Evolutionary conservation across 2,329 filamentous ascomycete species (phyloP).

Genomic region (Trichoderma sp.): DNA sequence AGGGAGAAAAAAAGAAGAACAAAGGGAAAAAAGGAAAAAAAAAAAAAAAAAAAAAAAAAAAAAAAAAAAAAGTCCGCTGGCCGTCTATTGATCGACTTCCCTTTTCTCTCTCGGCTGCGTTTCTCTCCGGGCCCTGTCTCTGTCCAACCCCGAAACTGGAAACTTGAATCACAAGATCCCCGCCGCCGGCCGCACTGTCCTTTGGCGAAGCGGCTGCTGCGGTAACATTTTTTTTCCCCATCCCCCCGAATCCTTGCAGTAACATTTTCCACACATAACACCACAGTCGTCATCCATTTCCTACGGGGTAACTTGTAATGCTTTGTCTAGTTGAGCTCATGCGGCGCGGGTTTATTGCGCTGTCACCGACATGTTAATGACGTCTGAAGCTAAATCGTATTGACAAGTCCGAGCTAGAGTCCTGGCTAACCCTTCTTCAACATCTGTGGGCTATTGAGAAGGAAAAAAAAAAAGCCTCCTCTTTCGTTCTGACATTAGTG

Average conservation of each 20-base stretch:
- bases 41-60: too few species aligned
- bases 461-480: too few species aligned
- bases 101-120: slow-evolving; percentile 13
- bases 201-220: slow-evolving; percentile 11
- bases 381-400: not conserved
- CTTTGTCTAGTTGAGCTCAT: not conserved
- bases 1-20: not conserved
- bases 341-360: not conserved
- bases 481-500: not conserved
- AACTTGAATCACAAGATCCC: slow-evolving; percentile 18
- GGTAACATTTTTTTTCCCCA: slow-evolving; percentile 1
- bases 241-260: not conserved
- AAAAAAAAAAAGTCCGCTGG: not conserved
- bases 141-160: slow-evolving; percentile 17
- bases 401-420: not conserved
- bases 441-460: not conserved
- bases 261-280: not conserved
- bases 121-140: not conserved
- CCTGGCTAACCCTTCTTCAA: not conserved
- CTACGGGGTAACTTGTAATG: not conserved
- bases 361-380: not conserved
- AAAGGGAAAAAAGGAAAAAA: not conserved
- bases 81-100: slow-evolving; percentile 15
- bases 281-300: not conserved
- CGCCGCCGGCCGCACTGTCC: slow-evolving; percentile 3